Base-by-base conservation (phyloP, 2,329 filamentous ascomycete genomes). In the Chrysosporium keratinophilum region DNA sequence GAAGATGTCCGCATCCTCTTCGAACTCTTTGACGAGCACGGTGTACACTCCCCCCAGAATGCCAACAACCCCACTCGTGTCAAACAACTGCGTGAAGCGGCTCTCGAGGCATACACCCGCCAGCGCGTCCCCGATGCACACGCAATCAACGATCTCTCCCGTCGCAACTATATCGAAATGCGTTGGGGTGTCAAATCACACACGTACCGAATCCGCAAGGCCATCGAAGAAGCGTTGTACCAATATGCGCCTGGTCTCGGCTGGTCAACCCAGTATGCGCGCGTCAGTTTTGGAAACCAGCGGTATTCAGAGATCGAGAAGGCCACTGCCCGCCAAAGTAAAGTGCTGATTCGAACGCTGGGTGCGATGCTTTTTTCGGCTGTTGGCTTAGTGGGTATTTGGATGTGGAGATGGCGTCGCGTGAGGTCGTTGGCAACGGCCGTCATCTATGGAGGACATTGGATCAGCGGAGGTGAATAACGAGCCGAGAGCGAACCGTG, bases 131-230 rank as follows among this genome's bases (percentile, higher is more conserved):
- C 81, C 0, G 91, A 98, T 63, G 86, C 89, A 0, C 82, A 91
- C 61, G 83, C 89, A 0, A 96, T 98, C 73, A 95, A 94, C 64
- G 87, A 95, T 61, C 79, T 98, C 2, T 93, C 93, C 0, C 77
- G 94, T 33, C 79, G 87, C 45, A 98, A 98, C 66, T 97, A 96
- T 67, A 77, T 84, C 46, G 93, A 98, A 71, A 98, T 98, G 93
- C 82, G 90, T 9, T 80, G 84, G 0, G 87, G 87, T 2, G 93
- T 97, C 7, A 81, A 85, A 39, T 88, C 83, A 0, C 83, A 80
- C 0, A 64, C 84, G 0, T 97, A 97, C 64, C 79, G 84, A 34
- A 67, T 93, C 9, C 81, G 93, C 54, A 98, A 98, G 70, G 83
- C 76, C 59, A 73, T 96, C 12, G 93, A 98, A 65, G 93, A 98